Evolutionary conservation across 2,329 filamentous ascomycete species (phyloP), one percentile per base, ranked within the genome.

Genomic region (Xylariaceae sp.): DNA sequence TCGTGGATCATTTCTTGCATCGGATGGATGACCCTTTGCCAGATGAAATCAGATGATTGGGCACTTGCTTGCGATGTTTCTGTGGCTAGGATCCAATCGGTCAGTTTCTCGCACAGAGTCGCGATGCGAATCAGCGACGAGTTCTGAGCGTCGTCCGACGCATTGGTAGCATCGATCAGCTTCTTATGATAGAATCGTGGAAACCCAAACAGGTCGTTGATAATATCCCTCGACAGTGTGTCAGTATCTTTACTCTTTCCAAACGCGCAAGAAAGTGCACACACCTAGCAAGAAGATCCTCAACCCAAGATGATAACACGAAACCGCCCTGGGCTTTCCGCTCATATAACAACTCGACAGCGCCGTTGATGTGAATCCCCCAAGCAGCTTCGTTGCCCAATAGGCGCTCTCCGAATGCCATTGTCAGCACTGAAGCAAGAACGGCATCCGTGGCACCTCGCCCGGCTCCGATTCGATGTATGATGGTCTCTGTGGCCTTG

Each of bases 371-470:
- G 36, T 59, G 60, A 16, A 61, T 45, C 14, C 58, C 52, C 62
- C 63, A 64, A 9, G 57, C 52, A 1, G 40, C 5, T 16, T 56
- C 43, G n/a, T 60, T 53, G 33, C 53, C 28, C 10, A 48, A 31
- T 18, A 64, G 44, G 5, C 58, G 51, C 42, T 61, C 63, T 2
- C 58, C 60, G 39, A 66, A 61, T 5, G 58, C 61, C 56, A 66
- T 62, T 1, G 60, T 64, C 31, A 52, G 19, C 13, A 64, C 61
- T 1, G 64, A 50, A 9, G 42, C 59, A 2, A 66, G 52, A 42
- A 66, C 54, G 9, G 59, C 60, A 48, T 63, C 62, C 6, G 55
- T 60, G 6, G 50, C 48, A 5, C 52, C 51, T 31, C 22, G 45
- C 18, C 50, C 47, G 2, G 57, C 59, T 2, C 40, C 39, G 13